These are phyloP conservation scores for Telfairia occidentalis DNA, from an alignment of 331 rosid species.

Conservation along the genomic window DNA sequence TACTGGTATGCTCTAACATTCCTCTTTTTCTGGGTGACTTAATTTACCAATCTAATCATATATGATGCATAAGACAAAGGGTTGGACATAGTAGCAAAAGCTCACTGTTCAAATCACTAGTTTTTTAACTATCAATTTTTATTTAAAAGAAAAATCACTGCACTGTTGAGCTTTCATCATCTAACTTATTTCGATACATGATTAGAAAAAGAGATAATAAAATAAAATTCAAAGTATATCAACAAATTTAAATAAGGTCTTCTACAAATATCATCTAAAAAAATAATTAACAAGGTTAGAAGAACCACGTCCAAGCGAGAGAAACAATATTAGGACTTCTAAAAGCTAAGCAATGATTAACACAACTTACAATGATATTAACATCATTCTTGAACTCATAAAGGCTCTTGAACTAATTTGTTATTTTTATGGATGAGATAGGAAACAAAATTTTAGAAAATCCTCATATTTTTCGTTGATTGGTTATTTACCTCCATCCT, in stretches of 20 bases:
- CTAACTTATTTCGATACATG: not conserved
- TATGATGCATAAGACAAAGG: not conserved
- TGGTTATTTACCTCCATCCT: not conserved
- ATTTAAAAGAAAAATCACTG: not conserved
- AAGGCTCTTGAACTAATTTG: not conserved
- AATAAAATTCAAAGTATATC: not conserved
- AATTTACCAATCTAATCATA: not conserved
- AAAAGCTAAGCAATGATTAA: not conserved
- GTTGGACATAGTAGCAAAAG: not conserved
- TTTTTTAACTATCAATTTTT: not conserved
- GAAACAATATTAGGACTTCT: not conserved
- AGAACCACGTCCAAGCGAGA: not conserved
- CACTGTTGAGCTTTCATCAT: no score
- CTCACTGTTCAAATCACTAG: not conserved
- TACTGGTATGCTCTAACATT: slow-evolving; percentile 46
- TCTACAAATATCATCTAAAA: not conserved
- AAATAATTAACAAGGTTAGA: not conserved
- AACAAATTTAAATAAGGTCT: not conserved
- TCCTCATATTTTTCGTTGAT: not conserved
- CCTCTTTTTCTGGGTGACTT: not conserved
- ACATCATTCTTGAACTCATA: not conserved
- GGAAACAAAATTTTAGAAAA: not conserved
- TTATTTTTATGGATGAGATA: not conserved
- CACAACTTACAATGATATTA: not conserved
- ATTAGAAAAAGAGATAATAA: not conserved